Evolutionary conservation across 1,139 yeast genomes (phyloP), one percentile per base, ranked within the genome.

Genomic region (Insectozyma bohioensis): DNA sequence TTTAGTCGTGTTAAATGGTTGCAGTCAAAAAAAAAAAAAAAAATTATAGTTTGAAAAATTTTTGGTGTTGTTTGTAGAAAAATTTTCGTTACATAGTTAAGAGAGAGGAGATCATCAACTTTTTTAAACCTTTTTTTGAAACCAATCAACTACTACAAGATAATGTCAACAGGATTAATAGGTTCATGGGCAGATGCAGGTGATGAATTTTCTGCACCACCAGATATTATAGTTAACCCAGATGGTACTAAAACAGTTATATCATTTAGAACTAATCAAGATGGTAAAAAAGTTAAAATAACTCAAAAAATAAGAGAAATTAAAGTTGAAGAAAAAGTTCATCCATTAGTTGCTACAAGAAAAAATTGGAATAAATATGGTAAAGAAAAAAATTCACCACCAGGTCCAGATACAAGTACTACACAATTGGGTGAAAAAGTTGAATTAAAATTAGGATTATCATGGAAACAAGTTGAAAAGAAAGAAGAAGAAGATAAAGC

Each of bases 191-290:
- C 86, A 22, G 85, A 79, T 48, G 81, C 75, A 38, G 79, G 75
- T 43, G 85, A 76, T 44, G 80, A 80, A 41, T 72, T 80, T 46
- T 74, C 77, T 30, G 69, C 77, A 33, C 83, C 94, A 35, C 82
- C 94, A 34, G 84, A 79, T 55, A 73, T 85, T 51, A 84, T 80
- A 38, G 76, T 75, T 36, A 86, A 87, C 58, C 70, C 79, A 29
- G 97, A 88, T 54, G 96, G 96, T 34, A 85, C 97, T 43, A 87
- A 85, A 61, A 86, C 96, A 12, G 81, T 90, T 35, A 76, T 88
- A 39, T 78, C 90, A 34, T 90, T 75, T 67, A 77, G 85, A 54
- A 65, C 80, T 44, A 84, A 85, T 50, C 82, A 76, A 34, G 80
- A 83, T 42, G 95, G 95, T 41, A 82, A 86, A 60, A 87, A 85